Percentiles rank a stretch among this genome's conserved stretches.
phyloP scores from a whole-genome alignment of 345 rosid species.

The Syzygium grande region DNA sequence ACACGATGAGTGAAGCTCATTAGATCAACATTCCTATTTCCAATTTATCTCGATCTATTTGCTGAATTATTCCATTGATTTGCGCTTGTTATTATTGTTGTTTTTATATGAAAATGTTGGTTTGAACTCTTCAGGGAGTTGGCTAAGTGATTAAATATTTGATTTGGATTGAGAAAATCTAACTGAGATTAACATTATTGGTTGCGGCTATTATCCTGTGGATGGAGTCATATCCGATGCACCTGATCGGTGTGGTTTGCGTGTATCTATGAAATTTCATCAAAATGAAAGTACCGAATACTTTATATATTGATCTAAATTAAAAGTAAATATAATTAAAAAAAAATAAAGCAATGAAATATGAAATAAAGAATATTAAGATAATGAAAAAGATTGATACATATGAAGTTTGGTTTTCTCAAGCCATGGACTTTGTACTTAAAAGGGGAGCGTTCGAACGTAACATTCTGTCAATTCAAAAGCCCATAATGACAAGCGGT shows the following conservation, averaged over 20 bases:
- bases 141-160: neutral
- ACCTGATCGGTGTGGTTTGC: accelerated
- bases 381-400: neutral
- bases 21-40: neutral
- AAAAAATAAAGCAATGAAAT: neutral
- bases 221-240: neutral
- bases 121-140: neutral
- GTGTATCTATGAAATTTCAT: neutral
- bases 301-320: neutral
- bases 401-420: neutral
- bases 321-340: neutral
- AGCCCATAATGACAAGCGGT: neutral
- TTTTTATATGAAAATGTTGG: neutral
- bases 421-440: neutral
- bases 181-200: neutral
- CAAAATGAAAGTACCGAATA: neutral
- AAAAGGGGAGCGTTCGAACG: neutral
- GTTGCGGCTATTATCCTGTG: neutral
- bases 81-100: accelerated
- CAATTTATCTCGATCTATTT: neutral
- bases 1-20: accelerated
- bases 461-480: neutral
- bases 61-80: neutral
- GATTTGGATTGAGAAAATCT: neutral
- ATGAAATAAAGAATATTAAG: neutral